Evolutionary conservation across 1,284 basidiomycete species (phyloP), one percentile per base, ranked within the genome.

Genomic region (Ganoderma multipileum): DNA sequence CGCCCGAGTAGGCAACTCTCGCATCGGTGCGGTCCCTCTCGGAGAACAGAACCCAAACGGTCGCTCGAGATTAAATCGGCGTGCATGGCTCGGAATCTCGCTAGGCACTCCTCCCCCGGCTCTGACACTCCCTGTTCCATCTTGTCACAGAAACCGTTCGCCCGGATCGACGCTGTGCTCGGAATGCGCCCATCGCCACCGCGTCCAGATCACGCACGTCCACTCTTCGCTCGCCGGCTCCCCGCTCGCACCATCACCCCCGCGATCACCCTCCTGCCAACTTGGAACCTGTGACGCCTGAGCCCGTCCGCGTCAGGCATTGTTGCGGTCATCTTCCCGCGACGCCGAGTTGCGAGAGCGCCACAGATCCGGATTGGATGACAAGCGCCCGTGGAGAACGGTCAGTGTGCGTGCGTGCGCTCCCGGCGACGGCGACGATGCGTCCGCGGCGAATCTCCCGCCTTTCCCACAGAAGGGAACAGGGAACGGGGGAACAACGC

Each of bases 121-220:
- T 61, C 67, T 63, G 59, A 64, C 61, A 54, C 68, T 61, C 54
- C 64, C 63, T 64, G 62, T 36, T 47, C 65, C 65, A 67, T 67
- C 63, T 64, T 69, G 68, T 72, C 71, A 72, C 71, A 72, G 66
- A 69, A 69, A 66, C 64, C 58, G 23, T 38, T n/a, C 38, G 11
- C 55, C 69, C 71, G 68, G 71, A 72, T 72, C 71, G 71, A 72
- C 71, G 68, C 68, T 69, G 61, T 66, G 68, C 60, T 69, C 68
- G 64, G 68, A 55, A 68, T 68, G 67, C 62, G 39, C 59, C 63
- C 55, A 26, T 26, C 33, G 44, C 44, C 44, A 47, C n/a, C 44
- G n/a, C n/a, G 58, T 28, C 61, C 62, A 64, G 66, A 72, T 68
- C 64, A 66, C 68, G 14, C 58, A 39, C 26, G 23, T n/a, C 23